Percentiles rank a stretch among this genome's conserved stretches.
Evolutionary conservation across 2,329 filamentous ascomycete genomes (phyloP).

Genomic region (Neofusicoccum umdonicola): DNA sequence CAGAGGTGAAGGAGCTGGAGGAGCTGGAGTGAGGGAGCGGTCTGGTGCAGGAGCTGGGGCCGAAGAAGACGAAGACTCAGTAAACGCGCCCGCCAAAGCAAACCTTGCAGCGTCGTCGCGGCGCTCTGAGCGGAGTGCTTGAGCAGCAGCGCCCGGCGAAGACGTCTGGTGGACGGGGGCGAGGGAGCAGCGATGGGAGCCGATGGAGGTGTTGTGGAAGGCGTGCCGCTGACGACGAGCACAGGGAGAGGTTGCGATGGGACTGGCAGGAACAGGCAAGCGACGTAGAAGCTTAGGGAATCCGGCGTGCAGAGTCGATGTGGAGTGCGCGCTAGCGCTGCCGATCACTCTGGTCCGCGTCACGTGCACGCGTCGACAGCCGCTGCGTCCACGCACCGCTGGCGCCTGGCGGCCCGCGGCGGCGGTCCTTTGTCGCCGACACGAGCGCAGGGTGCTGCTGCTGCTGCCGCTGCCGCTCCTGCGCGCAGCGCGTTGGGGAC

Average conservation of each 20-base stretch:
- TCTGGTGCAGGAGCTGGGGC: conserved; percentile 17
- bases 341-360: not conserved
- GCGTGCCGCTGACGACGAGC: not conserved
- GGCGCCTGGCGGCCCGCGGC: not conserved
- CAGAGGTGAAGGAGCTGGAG: conserved; percentile 13
- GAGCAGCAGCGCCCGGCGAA: conserved; percentile 11
- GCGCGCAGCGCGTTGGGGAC: too few relatives aligned
- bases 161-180: not conserved
- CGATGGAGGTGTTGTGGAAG: conserved; percentile 16
- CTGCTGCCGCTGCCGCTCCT: too few relatives aligned
- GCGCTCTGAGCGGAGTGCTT: not conserved
- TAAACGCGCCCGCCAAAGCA: conserved; percentile 19
- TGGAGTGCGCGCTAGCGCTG: not conserved
- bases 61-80: conserved; percentile 17
- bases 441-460: too few relatives aligned
- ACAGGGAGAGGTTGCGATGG: not conserved
- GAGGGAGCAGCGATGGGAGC: conserved; percentile 22
- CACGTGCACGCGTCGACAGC: not conserved
- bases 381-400: not conserved
- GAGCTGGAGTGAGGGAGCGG: conserved; percentile 17
- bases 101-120: conserved; percentile 17
- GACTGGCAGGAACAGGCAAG: conserved; percentile 13
- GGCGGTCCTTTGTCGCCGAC: not conserved
- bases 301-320: not conserved
- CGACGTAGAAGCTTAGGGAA: conserved; percentile 12